phyloP scores from a whole-genome alignment of 306 rosid genomes.

The Neltuma alba region DNA sequence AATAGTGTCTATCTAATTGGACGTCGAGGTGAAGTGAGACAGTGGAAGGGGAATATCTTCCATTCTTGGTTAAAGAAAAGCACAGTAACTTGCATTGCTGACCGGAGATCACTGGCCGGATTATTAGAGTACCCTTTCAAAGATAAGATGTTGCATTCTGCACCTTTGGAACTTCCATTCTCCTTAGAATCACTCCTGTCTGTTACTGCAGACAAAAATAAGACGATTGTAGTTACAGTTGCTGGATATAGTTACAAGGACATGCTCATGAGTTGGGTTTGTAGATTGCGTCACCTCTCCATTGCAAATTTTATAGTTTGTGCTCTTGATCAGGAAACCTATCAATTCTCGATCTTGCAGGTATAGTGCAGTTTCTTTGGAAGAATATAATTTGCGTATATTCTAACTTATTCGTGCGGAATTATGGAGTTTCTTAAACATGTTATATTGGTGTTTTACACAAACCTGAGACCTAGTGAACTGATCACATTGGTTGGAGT shows the following conservation, averaged over 20 bases:
- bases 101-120: conserved; percentile 40
- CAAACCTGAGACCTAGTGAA: conserved; percentile 3
- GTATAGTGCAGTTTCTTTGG: conserved; percentile 43
- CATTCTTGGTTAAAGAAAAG: conserved; percentile 56
- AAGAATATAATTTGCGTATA: not conserved
- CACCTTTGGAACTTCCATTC: conserved; percentile 63
- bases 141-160: conserved; percentile 46
- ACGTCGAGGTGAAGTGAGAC: conserved; percentile 31
- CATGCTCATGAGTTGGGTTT: conserved; percentile 97
- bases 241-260: conserved; percentile 95
- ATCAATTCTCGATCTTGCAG: conserved; percentile 76
- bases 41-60: conserved; percentile 43
- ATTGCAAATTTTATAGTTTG: conserved; percentile 66
- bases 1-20: conserved; percentile 43
- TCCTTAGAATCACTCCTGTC: conserved; percentile 78
- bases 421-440: not conserved
- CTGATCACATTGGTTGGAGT: not conserved
- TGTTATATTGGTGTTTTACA: not conserved
- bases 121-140: conserved; percentile 45
- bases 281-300: conserved; percentile 68
- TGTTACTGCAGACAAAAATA: conserved; percentile 62
- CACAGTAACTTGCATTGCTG: conserved; percentile 44
- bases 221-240: conserved; percentile 71
- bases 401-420: not conserved
- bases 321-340: conserved; percentile 83